phyloP scores from a whole-genome alignment of 2,329 filamentous ascomycete species.

The Nigrograna mackinnonii region DNA sequence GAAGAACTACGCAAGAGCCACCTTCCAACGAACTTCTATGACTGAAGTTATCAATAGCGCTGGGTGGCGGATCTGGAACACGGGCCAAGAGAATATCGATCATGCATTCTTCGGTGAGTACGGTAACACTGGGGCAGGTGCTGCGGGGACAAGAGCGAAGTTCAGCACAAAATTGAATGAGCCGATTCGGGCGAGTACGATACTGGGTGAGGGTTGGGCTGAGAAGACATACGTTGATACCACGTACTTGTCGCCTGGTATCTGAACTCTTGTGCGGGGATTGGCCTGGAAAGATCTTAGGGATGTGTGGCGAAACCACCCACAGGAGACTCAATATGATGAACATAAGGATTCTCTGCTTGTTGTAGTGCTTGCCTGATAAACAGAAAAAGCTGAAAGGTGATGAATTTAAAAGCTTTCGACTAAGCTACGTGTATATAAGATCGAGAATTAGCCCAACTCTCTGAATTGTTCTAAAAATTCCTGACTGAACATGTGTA shows the following conservation, averaged over 20 bases:
- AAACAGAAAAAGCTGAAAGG: too few species aligned
- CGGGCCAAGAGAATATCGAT: constrained; percentile 51
- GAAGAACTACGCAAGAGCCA: constrained; percentile 55
- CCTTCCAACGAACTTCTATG: constrained; percentile 57
- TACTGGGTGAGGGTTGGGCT: constrained; percentile 46
- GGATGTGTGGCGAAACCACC: too few species aligned
- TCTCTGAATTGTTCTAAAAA: too few species aligned
- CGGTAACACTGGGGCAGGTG: constrained; percentile 60
- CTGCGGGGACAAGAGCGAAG: constrained; percentile 56
- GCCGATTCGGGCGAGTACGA: constrained; percentile 47
- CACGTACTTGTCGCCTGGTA: constrained; percentile 32
- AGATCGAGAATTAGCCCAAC: too few species aligned
- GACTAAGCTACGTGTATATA: too few species aligned
- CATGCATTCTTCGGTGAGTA: constrained; percentile 64
- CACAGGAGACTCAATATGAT: too few species aligned
- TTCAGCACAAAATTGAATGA: constrained; percentile 48
- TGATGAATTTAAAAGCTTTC: too few species aligned
- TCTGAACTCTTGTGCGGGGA: too few species aligned
- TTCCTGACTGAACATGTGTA: too few species aligned
- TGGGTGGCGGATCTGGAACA: constrained; percentile 63
- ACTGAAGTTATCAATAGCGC: constrained; percentile 60
- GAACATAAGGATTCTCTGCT: too few species aligned
- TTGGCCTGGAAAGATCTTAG: too few species aligned
- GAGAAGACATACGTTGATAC: constrained; percentile 31
- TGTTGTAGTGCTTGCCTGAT: too few species aligned